Evolutionary conservation across 2,329 filamentous ascomycete species (phyloP).

Genomic region (Mariannaea sp.): DNA sequence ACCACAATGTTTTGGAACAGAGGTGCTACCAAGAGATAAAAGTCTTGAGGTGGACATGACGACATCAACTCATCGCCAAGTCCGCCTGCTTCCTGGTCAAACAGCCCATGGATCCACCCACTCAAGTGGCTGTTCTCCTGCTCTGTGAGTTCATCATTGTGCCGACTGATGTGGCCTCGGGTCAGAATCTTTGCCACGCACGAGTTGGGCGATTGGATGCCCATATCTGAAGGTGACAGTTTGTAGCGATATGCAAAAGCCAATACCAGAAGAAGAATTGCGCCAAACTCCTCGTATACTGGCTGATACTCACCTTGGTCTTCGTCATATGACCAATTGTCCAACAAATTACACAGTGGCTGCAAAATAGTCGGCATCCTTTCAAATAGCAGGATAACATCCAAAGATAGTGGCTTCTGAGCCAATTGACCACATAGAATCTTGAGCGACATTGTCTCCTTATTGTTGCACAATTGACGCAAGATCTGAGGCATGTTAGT

Average conservation of each 20-base stretch:
- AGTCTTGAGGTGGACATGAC: constrained; percentile 80
- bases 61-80: constrained; percentile 82
- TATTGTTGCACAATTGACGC: constrained; percentile 69
- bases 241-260: constrained; percentile 78
- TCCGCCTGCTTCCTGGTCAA: constrained; percentile 73
- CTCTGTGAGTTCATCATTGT: constrained; percentile 64
- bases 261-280: constrained; percentile 73
- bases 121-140: constrained; percentile 69
- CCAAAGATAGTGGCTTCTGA: constrained; percentile 71
- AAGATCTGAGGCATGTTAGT: constrained; percentile 58
- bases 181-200: constrained; percentile 71
- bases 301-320: constrained; percentile 85
- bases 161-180: constrained; percentile 60
- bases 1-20: constrained; percentile 77
- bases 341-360: constrained; percentile 75
- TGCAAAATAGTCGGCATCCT: constrained; percentile 71
- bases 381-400: constrained; percentile 77
- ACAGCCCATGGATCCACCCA: constrained; percentile 79
- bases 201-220: constrained; percentile 61
- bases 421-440: constrained; percentile 74
- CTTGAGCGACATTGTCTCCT: constrained; percentile 82
- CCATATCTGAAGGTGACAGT: constrained; percentile 67
- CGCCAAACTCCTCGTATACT: constrained; percentile 84
- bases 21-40: constrained; percentile 77
- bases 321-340: constrained; percentile 81